Conservation (phyloP, 2,329 filamentous ascomycete genomes). For the Cordyceps militaris region DNA sequence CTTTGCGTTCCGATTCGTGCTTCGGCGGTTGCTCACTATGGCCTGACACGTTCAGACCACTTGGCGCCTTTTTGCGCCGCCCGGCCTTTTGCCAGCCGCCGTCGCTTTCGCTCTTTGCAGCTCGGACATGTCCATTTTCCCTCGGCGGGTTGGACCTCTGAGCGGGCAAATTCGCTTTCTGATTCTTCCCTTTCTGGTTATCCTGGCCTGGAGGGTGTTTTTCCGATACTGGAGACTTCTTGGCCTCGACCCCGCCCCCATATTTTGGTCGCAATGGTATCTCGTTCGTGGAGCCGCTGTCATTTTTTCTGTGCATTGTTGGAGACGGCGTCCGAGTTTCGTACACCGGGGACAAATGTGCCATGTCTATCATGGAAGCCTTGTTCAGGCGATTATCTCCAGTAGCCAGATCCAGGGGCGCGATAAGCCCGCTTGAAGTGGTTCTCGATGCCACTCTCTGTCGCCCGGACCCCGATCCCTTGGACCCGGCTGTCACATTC, state of each 20-base stretch:
- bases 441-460: conserved; percentile 34
- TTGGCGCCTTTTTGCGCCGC: conserved; percentile 37
- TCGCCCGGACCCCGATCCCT: conserved; percentile 24
- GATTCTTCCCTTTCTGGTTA: conserved; percentile 17
- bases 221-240: conserved; percentile 16
- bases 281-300: conserved; percentile 21
- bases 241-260: conserved; percentile 16
- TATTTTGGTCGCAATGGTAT: conserved; percentile 3
- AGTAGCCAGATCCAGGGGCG: conserved; percentile 49
- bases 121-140: conserved; percentile 47
- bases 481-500: conserved; percentile 21
- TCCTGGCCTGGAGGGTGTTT: conserved; percentile 19
- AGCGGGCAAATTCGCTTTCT: conserved; percentile 30
- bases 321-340: conserved; percentile 68
- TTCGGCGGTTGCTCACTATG: conserved; percentile 49
- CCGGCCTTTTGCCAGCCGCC: conserved; percentile 53
- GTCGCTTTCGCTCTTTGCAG: conserved; percentile 48
- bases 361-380: conserved; percentile 32
- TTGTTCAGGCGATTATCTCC: conserved; percentile 34
- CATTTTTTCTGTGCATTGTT: conserved; percentile 49
- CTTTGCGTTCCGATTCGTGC: conserved; percentile 55
- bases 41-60: conserved; percentile 24
- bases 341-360: conserved; percentile 64
- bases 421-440: conserved; percentile 42
- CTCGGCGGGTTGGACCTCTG: conserved; percentile 20